Base-by-base conservation (phyloP, 1,284 basidiomycete species). In the Tetrapyrgos nigripes region DNA sequence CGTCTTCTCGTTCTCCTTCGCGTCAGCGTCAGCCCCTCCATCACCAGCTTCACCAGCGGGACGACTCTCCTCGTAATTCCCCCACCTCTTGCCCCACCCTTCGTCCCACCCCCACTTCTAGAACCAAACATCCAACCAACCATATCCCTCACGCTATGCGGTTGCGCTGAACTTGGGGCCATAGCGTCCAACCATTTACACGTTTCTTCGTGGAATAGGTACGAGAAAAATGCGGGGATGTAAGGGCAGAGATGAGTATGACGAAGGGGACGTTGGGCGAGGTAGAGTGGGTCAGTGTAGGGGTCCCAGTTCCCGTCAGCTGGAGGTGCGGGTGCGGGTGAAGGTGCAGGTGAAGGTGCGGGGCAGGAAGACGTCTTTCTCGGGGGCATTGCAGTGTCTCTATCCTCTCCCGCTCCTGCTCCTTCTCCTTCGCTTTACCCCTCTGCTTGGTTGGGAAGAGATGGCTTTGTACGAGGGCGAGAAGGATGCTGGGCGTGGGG, bases 101-200 rank as follows among this genome's bases (percentile, higher is more conserved):
- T 35, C 31, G 44, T 19, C 49, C 51, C 23, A 35, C 43, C 64
- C 21, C 67, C 62, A 37, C 73, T 70, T 9, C 76, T 63, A 9
- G 68, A 60, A 3, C 75, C 78, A 61, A 86, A 87, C 35, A 80
- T 77, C 27, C 75, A 72, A 40, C 75, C 64, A 1, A 86, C 82
- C 85, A 87, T 87, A 58, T 81, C 80, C 3, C 76, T 72, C 1
- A 92, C 89, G 62, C 83, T 91, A 28, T 82, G 78, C 0, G 87
- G 86, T 65, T 88, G 85, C 0, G 90, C 90, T 14, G 84, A 87
- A 52, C 85, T 87, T 90, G 90, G 92, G 14, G 92, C 80, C 80
- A 92, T 86, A 2, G 86, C 80, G 50, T 90, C 84, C 31, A 89
- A 77, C 79, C 83, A 85, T 19, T 62, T 63, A 28, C 67, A 69